Percentiles rank a stretch among this genome's conserved stretches.
Evolutionary conservation across 1,284 basidiomycete species (phyloP).

Genomic region (Athelia sp.): DNA sequence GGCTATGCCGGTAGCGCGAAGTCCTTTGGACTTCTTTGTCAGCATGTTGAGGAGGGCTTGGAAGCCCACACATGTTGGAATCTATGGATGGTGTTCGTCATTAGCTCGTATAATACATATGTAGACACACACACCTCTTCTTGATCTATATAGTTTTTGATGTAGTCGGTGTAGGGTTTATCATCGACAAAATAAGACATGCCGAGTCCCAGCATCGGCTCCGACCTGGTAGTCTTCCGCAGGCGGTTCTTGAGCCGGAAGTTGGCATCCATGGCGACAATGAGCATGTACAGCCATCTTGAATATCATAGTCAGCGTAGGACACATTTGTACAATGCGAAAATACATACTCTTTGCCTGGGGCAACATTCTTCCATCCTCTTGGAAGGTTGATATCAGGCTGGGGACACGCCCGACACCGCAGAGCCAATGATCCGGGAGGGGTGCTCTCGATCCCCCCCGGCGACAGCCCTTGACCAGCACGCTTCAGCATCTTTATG

Average conservation of each 20-base stretch:
- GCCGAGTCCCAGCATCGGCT: conserved; percentile 8
- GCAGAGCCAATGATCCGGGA: conserved; percentile 4
- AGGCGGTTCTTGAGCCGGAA: conserved; percentile 12
- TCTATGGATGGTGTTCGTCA: conserved; percentile 3
- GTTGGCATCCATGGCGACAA: conserved; percentile 15
- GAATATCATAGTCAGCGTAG: background rate
- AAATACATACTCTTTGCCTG: conserved; percentile 3
- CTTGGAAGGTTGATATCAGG: conserved; percentile 9
- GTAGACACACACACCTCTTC: conserved; percentile 6
- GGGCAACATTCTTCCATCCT: conserved; percentile 8
- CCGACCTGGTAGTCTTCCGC: conserved; percentile 4
- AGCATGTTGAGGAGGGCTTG: conserved; percentile 8
- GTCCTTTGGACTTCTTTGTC: conserved; percentile 11
- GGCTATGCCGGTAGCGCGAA: conserved; percentile 3
- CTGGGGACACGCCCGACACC: conserved; percentile 14
- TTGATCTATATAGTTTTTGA: conserved; percentile 6
- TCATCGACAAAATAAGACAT: conserved; percentile 11
- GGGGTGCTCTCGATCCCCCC: conserved; percentile 5
- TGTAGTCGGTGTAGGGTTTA: conserved; percentile 6
- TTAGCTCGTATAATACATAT: background rate
- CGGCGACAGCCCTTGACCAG: background rate
- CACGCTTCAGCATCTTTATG: conserved; percentile 8
- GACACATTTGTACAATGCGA: background rate
- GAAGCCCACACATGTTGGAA: conserved; percentile 10
- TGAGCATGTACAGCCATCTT: conserved; percentile 13